Conservation (phyloP, 208 protist genomes). For the Trypanosomatidae sp. region DNA sequence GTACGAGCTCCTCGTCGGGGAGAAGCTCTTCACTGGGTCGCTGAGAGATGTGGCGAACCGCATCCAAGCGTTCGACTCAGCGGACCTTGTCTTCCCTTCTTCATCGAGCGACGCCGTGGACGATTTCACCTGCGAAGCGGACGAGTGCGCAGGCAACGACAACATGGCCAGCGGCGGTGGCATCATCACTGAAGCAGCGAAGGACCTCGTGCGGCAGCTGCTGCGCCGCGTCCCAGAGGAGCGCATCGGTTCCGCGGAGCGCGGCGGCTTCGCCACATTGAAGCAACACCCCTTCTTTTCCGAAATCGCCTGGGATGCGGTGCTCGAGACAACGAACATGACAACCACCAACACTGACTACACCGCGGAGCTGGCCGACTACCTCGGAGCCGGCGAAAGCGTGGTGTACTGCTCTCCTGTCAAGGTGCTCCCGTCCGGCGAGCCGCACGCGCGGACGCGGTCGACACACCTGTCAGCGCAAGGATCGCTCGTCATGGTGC, state of each 20-base stretch:
- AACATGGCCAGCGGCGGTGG: not conserved
- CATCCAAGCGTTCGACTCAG: conserved; percentile 47
- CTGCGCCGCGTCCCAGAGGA: conserved; percentile 57
- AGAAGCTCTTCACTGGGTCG: conserved; percentile 21
- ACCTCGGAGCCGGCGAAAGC: conserved; percentile 42
- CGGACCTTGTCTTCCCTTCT: conserved; percentile 63
- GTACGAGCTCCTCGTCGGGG: conserved; percentile 52
- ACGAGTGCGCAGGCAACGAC: too few relatives aligned
- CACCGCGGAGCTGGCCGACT: conserved; percentile 35
- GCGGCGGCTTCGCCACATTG: conserved; percentile 71
- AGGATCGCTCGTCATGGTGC: conserved; percentile 39
- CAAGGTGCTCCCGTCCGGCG: conserved; percentile 17
- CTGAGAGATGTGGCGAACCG: conserved; percentile 32
- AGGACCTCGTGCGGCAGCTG: conserved; percentile 77
- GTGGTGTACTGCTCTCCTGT: conserved; percentile 57
- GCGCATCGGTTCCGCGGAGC: conserved; percentile 63
- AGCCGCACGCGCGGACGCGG: conserved; percentile 4
- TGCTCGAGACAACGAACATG: conserved; percentile 49
- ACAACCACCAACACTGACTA: conserved; percentile 48
- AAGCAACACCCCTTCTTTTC: conserved; percentile 90
- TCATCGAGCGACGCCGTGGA: too few relatives aligned
- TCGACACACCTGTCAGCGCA: not conserved
- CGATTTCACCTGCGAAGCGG: not conserved
- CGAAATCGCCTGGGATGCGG: conserved; percentile 59
- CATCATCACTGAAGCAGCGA: conserved; percentile 48